Evolutionary conservation across 2,329 filamentous ascomycete species (phyloP), one percentile per base, ranked within the genome.

Genomic region (Epichloe gansuensis): DNA sequence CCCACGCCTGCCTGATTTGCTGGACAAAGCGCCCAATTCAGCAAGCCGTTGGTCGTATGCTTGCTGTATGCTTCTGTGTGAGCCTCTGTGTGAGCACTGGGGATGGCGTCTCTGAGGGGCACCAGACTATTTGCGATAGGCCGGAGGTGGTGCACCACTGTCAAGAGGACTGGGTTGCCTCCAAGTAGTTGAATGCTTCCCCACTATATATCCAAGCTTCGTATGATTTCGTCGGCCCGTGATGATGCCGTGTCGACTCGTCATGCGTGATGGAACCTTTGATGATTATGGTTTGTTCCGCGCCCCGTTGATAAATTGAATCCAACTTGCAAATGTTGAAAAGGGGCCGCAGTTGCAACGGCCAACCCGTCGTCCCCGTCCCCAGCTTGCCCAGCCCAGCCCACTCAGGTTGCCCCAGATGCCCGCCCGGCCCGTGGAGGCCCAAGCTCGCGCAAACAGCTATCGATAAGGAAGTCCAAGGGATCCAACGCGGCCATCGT

Each of bases 401-500:
- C 13, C 23, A 8, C 9, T 5, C 17, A 43, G 25, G 9, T n/a
- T n/a, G 17, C 17, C 17, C 8, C 7, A 46, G 13, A n/a, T n/a
- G 31, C 31, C 28, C 28, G 12, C 45, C 25, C n/a, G n/a, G n/a
- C n/a, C n/a, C 6, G 21, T 15, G 38, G 25, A 34, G 47, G 15
- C 28, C 42, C 39, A 6, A 42, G 4, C 6, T 44, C 21, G 28
- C 21, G 8, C n/a, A 12, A 13, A 28, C 13, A 17, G 35, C 37
- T 54, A 54, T 54, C 52, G 48, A 54, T 54, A 54, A 52, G 45
- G 31, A 35, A 13, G 15, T 46, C 23, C 17, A 17, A 17, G 17
- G 17, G 17, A 17, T 17, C 17, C 50, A 47, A 52, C 17, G 25
- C 48, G 47, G 15, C 15, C 44, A n/a, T 28, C 34, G n/a, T 13